Evolutionary conservation across 129 eudicot species (phyloP).

Genomic region (Flaveria brownii): DNA sequence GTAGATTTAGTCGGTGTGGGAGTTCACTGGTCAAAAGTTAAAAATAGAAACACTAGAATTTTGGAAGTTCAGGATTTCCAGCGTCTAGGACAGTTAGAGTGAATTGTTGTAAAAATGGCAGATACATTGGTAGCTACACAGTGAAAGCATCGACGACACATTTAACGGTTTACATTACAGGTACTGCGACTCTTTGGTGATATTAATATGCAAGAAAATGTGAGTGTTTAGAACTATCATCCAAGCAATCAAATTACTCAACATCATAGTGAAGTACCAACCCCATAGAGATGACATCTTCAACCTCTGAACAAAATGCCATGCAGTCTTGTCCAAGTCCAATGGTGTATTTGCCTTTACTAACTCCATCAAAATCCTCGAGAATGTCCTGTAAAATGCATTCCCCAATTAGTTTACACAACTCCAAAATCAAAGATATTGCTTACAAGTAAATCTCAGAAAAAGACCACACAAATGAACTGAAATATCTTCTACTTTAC

Average conservation of each 20-base stretch:
- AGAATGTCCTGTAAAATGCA: conserved; percentile 61
- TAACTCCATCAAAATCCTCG: conserved; percentile 93
- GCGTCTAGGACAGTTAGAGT: background rate
- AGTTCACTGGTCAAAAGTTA: background rate
- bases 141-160: background rate
- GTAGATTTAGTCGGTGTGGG: too few species aligned
- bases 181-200: background rate
- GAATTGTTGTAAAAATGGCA: background rate
- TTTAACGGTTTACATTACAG: background rate
- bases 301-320: conserved; percentile 96
- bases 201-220: background rate
- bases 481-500: conserved; percentile 13
- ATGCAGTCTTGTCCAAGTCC: conserved; percentile 99
- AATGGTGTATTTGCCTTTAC: conserved; percentile 95
- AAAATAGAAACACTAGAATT: background rate
- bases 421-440: background rate
- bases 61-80: background rate
- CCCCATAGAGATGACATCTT: conserved; percentile 99
- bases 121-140: background rate
- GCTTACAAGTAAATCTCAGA: conserved; percentile 6
- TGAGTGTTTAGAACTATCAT: background rate
- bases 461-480: background rate
- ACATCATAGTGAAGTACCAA: conserved; percentile 57
- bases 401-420: background rate
- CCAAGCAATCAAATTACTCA: conserved; percentile 72